Percentiles rank a stretch among this genome's conserved stretches.
Evolutionary conservation across 208 protist genomes (phyloP).

Genomic region (Phytomonas francai): DNA sequence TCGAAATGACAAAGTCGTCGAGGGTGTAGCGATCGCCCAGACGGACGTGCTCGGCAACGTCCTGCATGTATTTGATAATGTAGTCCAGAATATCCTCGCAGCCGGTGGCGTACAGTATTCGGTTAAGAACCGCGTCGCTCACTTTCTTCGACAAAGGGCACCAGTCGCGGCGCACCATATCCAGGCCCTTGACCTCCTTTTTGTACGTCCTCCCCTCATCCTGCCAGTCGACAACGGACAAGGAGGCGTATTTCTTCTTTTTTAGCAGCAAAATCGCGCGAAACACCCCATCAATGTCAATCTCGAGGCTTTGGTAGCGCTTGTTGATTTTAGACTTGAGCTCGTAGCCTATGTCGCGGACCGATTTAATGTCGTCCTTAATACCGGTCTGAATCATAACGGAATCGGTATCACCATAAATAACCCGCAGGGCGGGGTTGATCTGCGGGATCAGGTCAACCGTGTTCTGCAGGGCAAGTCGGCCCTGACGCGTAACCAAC

Average conservation of each 20-base stretch:
- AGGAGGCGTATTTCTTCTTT: constrained; percentile 93
- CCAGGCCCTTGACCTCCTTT: constrained; percentile 97
- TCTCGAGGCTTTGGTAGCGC: constrained; percentile 96
- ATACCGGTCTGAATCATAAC: constrained; percentile 99
- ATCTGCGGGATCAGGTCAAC: constrained; percentile 90
- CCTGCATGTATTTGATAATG: constrained; percentile 90
- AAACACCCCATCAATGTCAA: constrained; percentile 99
- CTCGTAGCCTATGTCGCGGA: constrained; percentile 84
- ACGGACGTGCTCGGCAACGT: constrained; percentile 71
- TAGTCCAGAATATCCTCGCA: constrained; percentile 86
- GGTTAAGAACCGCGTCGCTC: constrained; percentile 88
- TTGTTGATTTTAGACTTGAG: constrained; percentile 97
- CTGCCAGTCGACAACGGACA: constrained; percentile 74
- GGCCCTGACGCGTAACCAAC: constrained; percentile 96
- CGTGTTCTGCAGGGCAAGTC: constrained; percentile 92
- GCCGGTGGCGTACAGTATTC: constrained; percentile 87
- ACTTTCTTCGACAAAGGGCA: constrained; percentile 95
- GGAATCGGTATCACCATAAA: constrained; percentile 99
- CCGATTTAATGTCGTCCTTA: constrained; percentile 75
- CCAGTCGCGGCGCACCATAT: constrained; percentile 99
- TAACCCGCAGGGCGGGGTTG: constrained; percentile 84
- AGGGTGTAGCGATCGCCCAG: constrained; percentile 54
- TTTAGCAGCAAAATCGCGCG: constrained; percentile 94
- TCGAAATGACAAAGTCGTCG: constrained; percentile 96
- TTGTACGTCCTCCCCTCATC: constrained; percentile 60